Percentiles rank a stretch among this genome's conserved stretches.
Evolutionary conservation across 2,329 filamentous ascomycete species (phyloP).

Genomic region (Fusarium mexicanum): DNA sequence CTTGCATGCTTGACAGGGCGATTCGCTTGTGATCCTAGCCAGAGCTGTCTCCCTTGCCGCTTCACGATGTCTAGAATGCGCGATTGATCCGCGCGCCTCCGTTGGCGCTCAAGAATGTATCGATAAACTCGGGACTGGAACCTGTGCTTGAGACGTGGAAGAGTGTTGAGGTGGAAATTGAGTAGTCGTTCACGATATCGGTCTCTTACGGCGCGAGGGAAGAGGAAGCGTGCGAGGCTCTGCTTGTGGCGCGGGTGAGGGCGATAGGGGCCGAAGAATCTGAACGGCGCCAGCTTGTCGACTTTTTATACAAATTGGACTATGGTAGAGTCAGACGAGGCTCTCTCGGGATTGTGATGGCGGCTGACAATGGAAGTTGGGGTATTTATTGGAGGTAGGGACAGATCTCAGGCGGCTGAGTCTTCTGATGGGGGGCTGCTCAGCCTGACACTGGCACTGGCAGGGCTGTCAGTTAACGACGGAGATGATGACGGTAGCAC

Average conservation of each 20-base stretch:
- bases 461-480: slow-evolving; percentile 28
- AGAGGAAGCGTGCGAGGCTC: slow-evolving; percentile 71
- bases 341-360: slow-evolving; percentile 13
- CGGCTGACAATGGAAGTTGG: slow-evolving; percentile 16
- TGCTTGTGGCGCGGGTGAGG: slow-evolving; percentile 55
- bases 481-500: slow-evolving; percentile 36
- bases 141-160: slow-evolving; percentile 75
- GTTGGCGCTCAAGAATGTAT: slow-evolving; percentile 74
- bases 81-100: slow-evolving; percentile 59
- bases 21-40: slow-evolving; percentile 52
- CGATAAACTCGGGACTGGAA: slow-evolving; percentile 81
- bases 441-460: slow-evolving; percentile 35
- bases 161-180: slow-evolving; percentile 76
- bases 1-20: slow-evolving; percentile 47
- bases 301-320: background rate
- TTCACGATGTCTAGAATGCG: slow-evolving; percentile 56
- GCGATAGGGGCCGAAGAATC: slow-evolving; percentile 50
- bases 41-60: slow-evolving; percentile 56
- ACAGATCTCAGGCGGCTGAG: slow-evolving; percentile 40
- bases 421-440: slow-evolving; percentile 45
- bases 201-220: slow-evolving; percentile 70
- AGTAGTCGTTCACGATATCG: slow-evolving; percentile 73
- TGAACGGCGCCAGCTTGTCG: slow-evolving; percentile 57
- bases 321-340: slow-evolving; percentile 20
- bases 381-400: background rate